Conservation (phyloP, 73 alveolate species). For the Paramecium caudatum region DNA sequence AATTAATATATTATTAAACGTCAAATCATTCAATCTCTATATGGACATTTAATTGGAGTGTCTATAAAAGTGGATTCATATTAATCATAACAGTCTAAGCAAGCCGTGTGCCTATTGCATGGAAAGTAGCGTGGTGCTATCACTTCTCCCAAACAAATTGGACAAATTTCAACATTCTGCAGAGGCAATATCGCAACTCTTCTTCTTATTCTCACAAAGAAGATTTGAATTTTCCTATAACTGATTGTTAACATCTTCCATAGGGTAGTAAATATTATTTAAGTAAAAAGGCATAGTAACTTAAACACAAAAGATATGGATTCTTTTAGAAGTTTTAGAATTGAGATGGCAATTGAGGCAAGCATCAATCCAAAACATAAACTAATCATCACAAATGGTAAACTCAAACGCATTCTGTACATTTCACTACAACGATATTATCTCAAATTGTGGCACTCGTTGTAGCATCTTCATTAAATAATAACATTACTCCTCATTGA, state of each 20-base stretch:
- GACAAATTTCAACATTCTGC: background rate
- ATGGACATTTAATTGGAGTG: conserved; percentile 5
- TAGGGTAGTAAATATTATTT: background rate
- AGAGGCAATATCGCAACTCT: background rate
- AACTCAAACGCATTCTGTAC: conserved; percentile 1
- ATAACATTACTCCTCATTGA: background rate
- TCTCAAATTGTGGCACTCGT: background rate
- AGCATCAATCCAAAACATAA: no score
- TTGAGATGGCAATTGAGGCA: no score
- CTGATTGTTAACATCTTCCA: no score
- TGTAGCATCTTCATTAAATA: background rate
- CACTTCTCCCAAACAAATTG: conserved; percentile 48
- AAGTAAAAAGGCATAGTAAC: background rate
- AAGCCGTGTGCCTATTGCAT: conserved; percentile 32
- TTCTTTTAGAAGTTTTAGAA: background rate
- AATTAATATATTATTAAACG: background rate
- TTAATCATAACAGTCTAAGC: background rate
- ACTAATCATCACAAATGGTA: background rate
- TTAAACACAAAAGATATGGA: background rate
- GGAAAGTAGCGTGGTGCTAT: background rate
- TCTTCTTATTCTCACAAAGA: background rate
- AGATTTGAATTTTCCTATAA: background rate
- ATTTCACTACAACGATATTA: background rate
- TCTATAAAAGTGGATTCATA: background rate
- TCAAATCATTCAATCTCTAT: background rate